Conservation (phyloP, 78 protist species). For the Monosiga brevicollis region DNA sequence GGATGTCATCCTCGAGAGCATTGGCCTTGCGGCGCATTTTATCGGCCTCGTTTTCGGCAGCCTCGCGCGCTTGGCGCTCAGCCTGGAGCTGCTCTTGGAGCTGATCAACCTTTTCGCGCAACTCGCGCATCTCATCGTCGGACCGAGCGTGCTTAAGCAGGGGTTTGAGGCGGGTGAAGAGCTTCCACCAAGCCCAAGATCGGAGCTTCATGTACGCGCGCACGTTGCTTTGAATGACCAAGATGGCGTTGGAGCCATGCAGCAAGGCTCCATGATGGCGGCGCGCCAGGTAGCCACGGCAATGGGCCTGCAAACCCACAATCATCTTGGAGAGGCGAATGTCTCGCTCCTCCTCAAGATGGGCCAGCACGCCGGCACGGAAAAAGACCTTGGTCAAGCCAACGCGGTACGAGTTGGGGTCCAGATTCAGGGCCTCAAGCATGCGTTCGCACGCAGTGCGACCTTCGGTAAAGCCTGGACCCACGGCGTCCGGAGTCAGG, state of each 20-base stretch:
- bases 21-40: too few species aligned
- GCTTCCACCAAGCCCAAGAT: constrained; percentile 47
- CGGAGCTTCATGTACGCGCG: constrained; percentile 33
- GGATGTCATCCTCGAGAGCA: too few species aligned
- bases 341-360: constrained; percentile 80
- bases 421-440: constrained; percentile 41
- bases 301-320: constrained; percentile 54
- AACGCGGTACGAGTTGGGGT: constrained; percentile 36
- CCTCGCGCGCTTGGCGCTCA: too few species aligned
- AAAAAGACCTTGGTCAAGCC: constrained; percentile 76
- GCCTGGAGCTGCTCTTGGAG: neutral
- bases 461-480: constrained; percentile 39
- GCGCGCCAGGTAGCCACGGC: constrained; percentile 69
- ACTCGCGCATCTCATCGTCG: constrained; percentile 15
- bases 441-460: constrained; percentile 45
- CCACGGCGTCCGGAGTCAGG: constrained; percentile 55
- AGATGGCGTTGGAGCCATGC: constrained; percentile 35
- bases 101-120: constrained; percentile 4
- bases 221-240: constrained; percentile 64
- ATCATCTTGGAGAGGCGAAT: constrained; percentile 46
- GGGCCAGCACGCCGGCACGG: constrained; percentile 75
- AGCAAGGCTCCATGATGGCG: constrained; percentile 18
- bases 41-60: too few species aligned
- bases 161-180: constrained; percentile 23
- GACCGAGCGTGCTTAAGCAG: constrained; percentile 26